A percentile compares a stretch with the other conserved stretches of the same genome.
phyloP scores from a whole-genome alignment of 257 asterid genomes.

The Solanum habrochaites region DNA sequence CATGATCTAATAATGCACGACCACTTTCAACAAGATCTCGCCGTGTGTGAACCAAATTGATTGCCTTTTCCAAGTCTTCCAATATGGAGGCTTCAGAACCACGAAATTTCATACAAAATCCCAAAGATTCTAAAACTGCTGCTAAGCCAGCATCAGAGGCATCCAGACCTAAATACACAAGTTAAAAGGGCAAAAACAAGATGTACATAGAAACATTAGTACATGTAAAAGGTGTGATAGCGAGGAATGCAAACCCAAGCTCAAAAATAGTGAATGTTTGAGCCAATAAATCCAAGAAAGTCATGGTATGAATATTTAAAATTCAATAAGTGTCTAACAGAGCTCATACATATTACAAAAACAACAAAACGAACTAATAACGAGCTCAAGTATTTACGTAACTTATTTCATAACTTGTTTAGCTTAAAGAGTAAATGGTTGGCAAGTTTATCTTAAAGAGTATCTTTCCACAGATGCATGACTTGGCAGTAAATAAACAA shows the following conservation, averaged over 20 bases:
- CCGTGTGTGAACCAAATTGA: slow-evolving; percentile 76
- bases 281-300: background rate
- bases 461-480: too few relatives aligned
- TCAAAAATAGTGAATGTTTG: background rate
- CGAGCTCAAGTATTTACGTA: background rate
- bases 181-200: background rate
- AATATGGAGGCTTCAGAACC: slow-evolving; percentile 92
- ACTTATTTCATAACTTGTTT: background rate
- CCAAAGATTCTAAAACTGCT: slow-evolving; percentile 87
- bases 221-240: background rate
- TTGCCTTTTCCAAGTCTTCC: slow-evolving; percentile 92
- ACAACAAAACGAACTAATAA: background rate
- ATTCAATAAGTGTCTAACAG: background rate
- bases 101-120: slow-evolving; percentile 87
- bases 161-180: slow-evolving; percentile 46
- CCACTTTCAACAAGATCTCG: slow-evolving; percentile 92
- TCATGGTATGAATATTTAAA: background rate
- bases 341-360: background rate
- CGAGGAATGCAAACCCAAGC: background rate
- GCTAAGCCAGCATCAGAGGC: slow-evolving; percentile 88
- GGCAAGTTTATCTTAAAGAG: too few relatives aligned
- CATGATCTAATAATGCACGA: slow-evolving; percentile 80
- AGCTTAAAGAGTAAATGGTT: too few relatives aligned
- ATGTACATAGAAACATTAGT: background rate
- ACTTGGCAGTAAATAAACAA: too few relatives aligned